These are phyloP conservation scores for Plasmodium coatneyi DNA, from an alignment of 169 alveolate genomes.

Conservation along the genomic window DNA sequence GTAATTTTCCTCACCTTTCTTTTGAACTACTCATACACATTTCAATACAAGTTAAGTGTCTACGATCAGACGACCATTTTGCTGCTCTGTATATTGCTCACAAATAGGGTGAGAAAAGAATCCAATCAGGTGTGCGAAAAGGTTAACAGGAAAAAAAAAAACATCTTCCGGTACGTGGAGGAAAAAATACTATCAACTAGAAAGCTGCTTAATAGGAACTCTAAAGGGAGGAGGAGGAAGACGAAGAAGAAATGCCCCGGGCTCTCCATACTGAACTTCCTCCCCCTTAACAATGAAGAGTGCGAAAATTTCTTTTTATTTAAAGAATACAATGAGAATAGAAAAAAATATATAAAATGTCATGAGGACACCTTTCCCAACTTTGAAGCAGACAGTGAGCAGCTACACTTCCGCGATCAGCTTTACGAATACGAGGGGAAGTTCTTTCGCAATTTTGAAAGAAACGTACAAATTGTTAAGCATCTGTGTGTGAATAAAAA, in stretches of 20 bases:
- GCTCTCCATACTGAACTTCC: constrained; percentile 28
- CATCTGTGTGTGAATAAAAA: constrained; percentile 19
- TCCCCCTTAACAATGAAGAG: constrained; percentile 38
- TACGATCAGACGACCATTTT: constrained; percentile 29
- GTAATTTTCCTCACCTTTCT: constrained; percentile 43
- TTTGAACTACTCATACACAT: constrained; percentile 45
- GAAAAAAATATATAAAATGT: constrained; percentile 35
- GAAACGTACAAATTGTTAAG: constrained; percentile 14
- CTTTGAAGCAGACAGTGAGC: constrained; percentile 12
- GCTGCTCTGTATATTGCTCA: constrained; percentile 12
- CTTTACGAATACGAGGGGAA: constrained; percentile 11
- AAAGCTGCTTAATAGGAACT: background rate
- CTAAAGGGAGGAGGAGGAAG: background rate
- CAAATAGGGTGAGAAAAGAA: constrained; percentile 21
- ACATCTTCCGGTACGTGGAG: constrained; percentile 10
- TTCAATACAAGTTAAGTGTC: constrained; percentile 23
- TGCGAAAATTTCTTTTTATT: constrained; percentile 37
- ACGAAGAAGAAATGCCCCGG: background rate
- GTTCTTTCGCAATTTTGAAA: constrained; percentile 16
- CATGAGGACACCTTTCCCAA: constrained; percentile 10
- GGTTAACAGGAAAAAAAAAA: background rate
- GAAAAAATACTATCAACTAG: background rate
- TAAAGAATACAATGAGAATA: constrained; percentile 60
- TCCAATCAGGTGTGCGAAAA: background rate
- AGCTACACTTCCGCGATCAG: background rate